phyloP scores from a whole-genome alignment of 192 early-diverging fungal species.

The Cladochytrium replicatum region DNA sequence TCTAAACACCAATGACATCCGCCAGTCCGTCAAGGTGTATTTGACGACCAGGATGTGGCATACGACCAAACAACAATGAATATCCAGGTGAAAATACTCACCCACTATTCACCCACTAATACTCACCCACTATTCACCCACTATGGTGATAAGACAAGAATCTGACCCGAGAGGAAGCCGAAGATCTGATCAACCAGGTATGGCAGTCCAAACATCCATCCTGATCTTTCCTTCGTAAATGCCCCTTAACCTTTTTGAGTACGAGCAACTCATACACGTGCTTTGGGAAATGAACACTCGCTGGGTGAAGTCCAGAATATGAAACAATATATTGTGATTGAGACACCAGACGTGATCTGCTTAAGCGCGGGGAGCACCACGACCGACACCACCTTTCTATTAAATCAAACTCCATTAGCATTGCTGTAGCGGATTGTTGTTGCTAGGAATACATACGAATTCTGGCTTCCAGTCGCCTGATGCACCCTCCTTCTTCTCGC shows the following conservation, averaged over 20 bases:
- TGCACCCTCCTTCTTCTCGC: slow-evolving; percentile 85
- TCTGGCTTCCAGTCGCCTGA: slow-evolving; percentile 87
- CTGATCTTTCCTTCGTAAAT: slow-evolving; percentile 37
- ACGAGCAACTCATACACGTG: slow-evolving; percentile 40
- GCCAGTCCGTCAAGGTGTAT: slow-evolving; percentile 31
- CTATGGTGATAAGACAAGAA: slow-evolving; percentile 32
- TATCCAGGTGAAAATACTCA: slow-evolving; percentile 26
- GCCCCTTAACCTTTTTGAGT: slow-evolving; percentile 35
- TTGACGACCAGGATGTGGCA: slow-evolving; percentile 11
- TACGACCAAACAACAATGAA: slow-evolving; percentile 17
- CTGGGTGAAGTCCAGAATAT: too few species aligned
- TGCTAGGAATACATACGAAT: slow-evolving; percentile 74
- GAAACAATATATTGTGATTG: too few species aligned
- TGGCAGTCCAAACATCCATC: not conserved
- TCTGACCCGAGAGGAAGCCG: slow-evolving; percentile 29
- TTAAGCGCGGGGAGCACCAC: slow-evolving; percentile 51
- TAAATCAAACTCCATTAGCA: too few species aligned
- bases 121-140: too few species aligned
- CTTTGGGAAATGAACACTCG: too few species aligned
- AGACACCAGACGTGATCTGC: too few species aligned
- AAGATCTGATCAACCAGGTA: slow-evolving; percentile 37
- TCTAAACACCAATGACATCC: slow-evolving; percentile 16
- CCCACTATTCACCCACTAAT: too few species aligned
- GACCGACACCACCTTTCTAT: slow-evolving; percentile 78
- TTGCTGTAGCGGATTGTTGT: not conserved